Base-by-base conservation (phyloP, 768 basidiomycete species). In the Boletus tylopilopsis region DNA sequence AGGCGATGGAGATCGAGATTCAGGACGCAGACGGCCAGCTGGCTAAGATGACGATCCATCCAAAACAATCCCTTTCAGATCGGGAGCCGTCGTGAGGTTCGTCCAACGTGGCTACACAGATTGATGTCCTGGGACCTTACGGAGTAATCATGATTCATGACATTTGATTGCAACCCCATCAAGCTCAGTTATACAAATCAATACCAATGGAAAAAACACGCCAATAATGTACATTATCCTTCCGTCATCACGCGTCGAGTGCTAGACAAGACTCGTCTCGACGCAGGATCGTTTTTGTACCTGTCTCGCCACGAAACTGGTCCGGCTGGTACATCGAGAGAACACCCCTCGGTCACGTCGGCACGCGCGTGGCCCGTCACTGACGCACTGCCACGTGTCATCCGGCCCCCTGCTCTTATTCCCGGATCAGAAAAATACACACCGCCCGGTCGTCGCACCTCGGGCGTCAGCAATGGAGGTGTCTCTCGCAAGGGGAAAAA, bases 1-100 rank as follows among this genome's bases (percentile, higher is more conserved):
- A 72, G 18, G 71, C 79, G 49, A 75, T 88, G 42, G 78, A 86
- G 60, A 80, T 87, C 11, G 82, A 87, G 61, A 85, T 86, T 39
- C 73, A 82, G 62, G 85, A 88, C 56, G 82, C 85, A 12, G 82
- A 87, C 45, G 86, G 85, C 6, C 71, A 78, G 64, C 67, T 85
- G 39, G 84, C 85, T 6, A 80, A 72, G 60, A 80, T 89, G 82
- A 78, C 71, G 25, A 76, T 83, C 40, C 25, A 52, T 36, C 30
- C 59, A 30, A 47, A 34, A 2, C 0, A 32, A 19, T 36, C 42
- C 3, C 45, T 30, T 8, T 7, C 33, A 4, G 40, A 49, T 25
- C 49, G 19, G 18, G 25, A 23, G 16, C 37, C 23, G 3, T 35
- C 38, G 8, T 41, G 22, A 30, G 41, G 47, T 49, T 9, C 5